Conservation (phyloP, 345 rosid genomes). For the Gossypium thurberi region DNA sequence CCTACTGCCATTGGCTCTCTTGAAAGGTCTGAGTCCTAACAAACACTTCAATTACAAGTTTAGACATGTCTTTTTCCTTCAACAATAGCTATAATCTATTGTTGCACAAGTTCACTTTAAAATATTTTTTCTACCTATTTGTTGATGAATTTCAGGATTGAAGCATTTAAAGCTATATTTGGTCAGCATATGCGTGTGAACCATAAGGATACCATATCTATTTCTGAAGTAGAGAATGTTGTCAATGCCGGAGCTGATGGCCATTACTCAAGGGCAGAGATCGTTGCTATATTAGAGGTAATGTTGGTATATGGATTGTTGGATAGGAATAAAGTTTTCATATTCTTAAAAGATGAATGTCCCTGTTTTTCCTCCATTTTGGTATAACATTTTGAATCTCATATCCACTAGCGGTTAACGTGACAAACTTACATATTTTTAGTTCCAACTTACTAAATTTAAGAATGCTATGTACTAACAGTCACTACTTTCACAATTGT, state of each 20-base stretch:
- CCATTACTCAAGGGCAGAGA: slow-evolving; percentile 65
- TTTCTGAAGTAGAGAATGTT: slow-evolving; percentile 61
- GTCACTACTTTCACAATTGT: slow-evolving; percentile 12
- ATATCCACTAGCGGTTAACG: neutral
- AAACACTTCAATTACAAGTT: neutral
- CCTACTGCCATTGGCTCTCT: slow-evolving; percentile 37
- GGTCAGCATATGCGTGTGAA: slow-evolving; percentile 80
- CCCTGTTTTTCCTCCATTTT: neutral
- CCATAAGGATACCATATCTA: slow-evolving; percentile 56
- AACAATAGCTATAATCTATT: neutral
- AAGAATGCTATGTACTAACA: neutral
- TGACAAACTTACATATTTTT: neutral
- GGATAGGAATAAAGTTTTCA: neutral
- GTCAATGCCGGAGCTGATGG: slow-evolving; percentile 45
- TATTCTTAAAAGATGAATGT: neutral
- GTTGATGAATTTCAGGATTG: slow-evolving; percentile 36
- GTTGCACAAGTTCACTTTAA: neutral
- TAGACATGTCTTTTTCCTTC: neutral
- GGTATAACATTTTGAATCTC: neutral
- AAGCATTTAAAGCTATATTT: slow-evolving; percentile 64
- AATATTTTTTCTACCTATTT: neutral
- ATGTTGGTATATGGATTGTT: neutral
- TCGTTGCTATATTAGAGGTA: slow-evolving; percentile 69
- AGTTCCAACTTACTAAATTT: neutral
- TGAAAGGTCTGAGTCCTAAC: slow-evolving; percentile 43